A percentile compares a stretch with the other conserved stretches of the same genome.
phyloP scores from a whole-genome alignment of 1,284 basidiomycete genomes.

The Ceratobasidium sp. region DNA sequence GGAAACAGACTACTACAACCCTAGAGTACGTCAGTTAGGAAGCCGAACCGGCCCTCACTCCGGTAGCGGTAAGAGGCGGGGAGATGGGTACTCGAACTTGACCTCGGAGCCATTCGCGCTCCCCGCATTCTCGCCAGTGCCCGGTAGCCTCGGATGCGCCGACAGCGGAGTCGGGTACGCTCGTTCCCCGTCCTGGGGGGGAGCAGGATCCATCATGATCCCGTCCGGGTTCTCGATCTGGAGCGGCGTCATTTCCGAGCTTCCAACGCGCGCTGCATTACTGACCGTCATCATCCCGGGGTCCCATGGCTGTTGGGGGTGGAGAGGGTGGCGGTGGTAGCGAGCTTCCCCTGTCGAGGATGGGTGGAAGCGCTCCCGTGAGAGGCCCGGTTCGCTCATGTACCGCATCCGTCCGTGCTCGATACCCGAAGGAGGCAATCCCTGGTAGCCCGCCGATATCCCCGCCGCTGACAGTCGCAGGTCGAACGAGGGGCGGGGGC shows the following conservation, averaged over 20 bases:
- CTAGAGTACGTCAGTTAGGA: not conserved
- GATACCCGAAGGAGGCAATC: conserved; percentile 33
- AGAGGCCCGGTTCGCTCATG: conserved; percentile 19
- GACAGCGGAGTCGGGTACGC: conserved; percentile 35
- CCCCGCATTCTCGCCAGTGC: conserved; percentile 33
- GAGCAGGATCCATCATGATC: not conserved
- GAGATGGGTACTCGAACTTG: conserved; percentile 37
- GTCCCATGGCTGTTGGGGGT: conserved; percentile 36
- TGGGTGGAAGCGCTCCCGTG: not conserved
- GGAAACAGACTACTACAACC: not conserved
- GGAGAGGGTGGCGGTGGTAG: conserved; percentile 37
- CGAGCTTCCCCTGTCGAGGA: conserved; percentile 11
- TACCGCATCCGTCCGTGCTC: conserved; percentile 12
- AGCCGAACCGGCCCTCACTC: conserved; percentile 28
- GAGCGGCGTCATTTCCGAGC: conserved; percentile 34
- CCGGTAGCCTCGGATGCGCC: conserved; percentile 29
- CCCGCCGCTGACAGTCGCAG: conserved; percentile 37
- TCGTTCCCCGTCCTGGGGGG: conserved; percentile 16
- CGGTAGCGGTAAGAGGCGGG: conserved; percentile 37
- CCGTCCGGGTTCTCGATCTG: conserved; percentile 1
- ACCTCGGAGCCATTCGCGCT: conserved; percentile 34
- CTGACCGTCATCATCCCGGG: conserved; percentile 37
- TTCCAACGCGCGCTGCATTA: conserved; percentile 28
- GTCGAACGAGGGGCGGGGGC: conserved; percentile 35
- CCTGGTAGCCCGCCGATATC: conserved; percentile 32